Evolutionary conservation across 2,329 filamentous ascomycete species (phyloP).

Genomic region (Orbilia ellipsospora): DNA sequence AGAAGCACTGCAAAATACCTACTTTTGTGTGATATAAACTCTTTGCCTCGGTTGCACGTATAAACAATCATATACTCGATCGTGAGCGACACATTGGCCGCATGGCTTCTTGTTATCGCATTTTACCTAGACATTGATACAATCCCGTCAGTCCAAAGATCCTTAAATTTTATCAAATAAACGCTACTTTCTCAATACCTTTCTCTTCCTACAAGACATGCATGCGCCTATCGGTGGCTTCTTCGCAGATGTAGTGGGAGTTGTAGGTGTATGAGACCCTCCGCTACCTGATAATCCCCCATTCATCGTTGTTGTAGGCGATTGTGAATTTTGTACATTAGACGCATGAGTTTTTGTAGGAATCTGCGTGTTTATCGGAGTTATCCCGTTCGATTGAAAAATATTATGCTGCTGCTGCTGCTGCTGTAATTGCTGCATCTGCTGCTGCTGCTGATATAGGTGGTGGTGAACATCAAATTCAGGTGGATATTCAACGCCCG

Average conservation of each 20-base stretch:
- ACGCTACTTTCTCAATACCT: slow-evolving; percentile 25
- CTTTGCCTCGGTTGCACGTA: slow-evolving; percentile 51
- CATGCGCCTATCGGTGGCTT: slow-evolving; percentile 49
- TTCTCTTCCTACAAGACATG: slow-evolving; percentile 54
- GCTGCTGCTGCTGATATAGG: slow-evolving; percentile 46
- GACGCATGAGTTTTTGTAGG: slow-evolving; percentile 28
- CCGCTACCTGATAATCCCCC: slow-evolving; percentile 26
- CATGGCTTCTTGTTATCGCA: slow-evolving; percentile 54
- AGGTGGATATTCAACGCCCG: slow-evolving; percentile 46
- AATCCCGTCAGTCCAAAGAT: slow-evolving; percentile 21
- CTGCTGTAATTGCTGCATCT: slow-evolving; percentile 27
- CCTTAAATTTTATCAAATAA: not conserved
- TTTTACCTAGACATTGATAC: slow-evolving; percentile 34
- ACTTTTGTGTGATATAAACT: slow-evolving; percentile 55
- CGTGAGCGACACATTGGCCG: slow-evolving; percentile 50
- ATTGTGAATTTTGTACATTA: slow-evolving; percentile 44
- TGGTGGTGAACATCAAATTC: slow-evolving; percentile 52
- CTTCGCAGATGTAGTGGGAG: slow-evolving; percentile 45
- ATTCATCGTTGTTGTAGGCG: slow-evolving; percentile 39
- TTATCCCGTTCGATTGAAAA: slow-evolving; percentile 46
- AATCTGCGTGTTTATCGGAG: slow-evolving; percentile 52
- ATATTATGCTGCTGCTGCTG: slow-evolving; percentile 46
- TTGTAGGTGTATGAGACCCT: slow-evolving; percentile 45
- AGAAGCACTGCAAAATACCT: slow-evolving; percentile 15
- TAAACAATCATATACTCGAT: slow-evolving; percentile 51